Percentiles rank a stretch among this genome's conserved stretches.
Conservation (phyloP, 2,329 filamentous ascomycete genomes). For the Epichloe amarillans region DNA sequence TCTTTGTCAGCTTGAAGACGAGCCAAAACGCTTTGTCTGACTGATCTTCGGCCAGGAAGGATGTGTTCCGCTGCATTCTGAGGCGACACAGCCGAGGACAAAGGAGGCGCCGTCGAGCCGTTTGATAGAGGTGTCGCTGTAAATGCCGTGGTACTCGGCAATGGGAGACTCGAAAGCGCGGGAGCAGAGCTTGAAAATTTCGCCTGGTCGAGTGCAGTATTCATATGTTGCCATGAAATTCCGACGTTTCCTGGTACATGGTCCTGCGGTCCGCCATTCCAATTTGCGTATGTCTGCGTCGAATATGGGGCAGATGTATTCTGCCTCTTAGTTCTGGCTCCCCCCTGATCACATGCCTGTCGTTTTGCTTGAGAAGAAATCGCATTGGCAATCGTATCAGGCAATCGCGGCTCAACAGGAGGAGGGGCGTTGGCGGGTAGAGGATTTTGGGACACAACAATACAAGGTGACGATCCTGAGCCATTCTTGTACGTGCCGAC, state of each 20-base stretch:
- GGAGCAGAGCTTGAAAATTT: not conserved
- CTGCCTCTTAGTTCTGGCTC: not conserved
- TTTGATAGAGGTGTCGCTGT: not conserved
- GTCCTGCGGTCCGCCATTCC: not conserved
- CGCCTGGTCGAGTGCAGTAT: not conserved
- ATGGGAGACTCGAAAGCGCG: not conserved
- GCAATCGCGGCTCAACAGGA: constrained; percentile 2
- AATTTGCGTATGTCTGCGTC: not conserved
- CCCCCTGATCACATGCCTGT: not conserved
- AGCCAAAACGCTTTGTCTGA: constrained; percentile 4
- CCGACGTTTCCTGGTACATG: not conserved
- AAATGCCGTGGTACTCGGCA: not conserved
- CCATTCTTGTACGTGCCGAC: constrained; percentile 14
- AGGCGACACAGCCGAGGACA: not conserved
- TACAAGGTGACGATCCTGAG: constrained; percentile 12
- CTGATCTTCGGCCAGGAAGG: not conserved
- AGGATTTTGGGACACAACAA: constrained; percentile 16
- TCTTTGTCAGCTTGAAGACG: constrained; percentile 3
- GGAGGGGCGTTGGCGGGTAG: constrained; percentile 9
- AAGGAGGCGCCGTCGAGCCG: not conserved
- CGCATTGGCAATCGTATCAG: not conserved
- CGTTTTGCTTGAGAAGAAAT: not conserved
- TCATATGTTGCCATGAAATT: not conserved
- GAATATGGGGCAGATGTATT: not conserved
- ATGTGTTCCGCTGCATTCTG: not conserved